Evolutionary conservation across 257 asterid species (phyloP).

Genomic region (Jacaranda mimosifolia): DNA sequence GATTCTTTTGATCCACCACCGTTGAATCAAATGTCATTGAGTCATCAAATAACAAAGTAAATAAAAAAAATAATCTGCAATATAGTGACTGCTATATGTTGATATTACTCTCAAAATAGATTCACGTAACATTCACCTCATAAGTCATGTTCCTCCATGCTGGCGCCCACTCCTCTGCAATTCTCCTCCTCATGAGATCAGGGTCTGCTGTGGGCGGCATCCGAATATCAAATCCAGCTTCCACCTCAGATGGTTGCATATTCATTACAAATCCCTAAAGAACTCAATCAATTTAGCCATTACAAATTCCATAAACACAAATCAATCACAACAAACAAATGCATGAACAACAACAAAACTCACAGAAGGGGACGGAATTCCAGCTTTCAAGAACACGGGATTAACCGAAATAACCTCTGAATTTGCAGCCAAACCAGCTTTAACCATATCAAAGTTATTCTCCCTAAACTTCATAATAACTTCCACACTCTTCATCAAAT

Average conservation of each 20-base stretch:
- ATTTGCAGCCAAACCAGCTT: constrained; percentile 72
- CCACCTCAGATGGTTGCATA: constrained; percentile 96
- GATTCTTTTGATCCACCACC: not conserved
- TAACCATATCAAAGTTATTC: constrained; percentile 72
- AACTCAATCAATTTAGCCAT: constrained; percentile 33
- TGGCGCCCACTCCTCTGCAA: constrained; percentile 95
- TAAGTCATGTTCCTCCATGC: constrained; percentile 84
- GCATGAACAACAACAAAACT: constrained; percentile 35
- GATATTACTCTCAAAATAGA: not conserved
- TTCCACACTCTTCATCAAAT: constrained; percentile 86
- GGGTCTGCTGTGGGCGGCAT: constrained; percentile 87
- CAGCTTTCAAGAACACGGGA: constrained; percentile 86
- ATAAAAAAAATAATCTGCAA: not conserved
- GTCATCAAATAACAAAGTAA: not conserved
- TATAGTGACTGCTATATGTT: not conserved
- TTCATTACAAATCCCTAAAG: constrained; percentile 89
- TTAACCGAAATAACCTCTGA: constrained; percentile 91
- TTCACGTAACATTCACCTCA: constrained; percentile 55
- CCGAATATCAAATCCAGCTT: constrained; percentile 89
- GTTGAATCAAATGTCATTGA: constrained; percentile 6
- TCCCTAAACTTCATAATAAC: constrained; percentile 82
- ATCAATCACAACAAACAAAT: constrained; percentile 25
- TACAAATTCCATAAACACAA: not conserved
- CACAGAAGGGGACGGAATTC: constrained; percentile 73
- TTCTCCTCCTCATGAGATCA: constrained; percentile 68